phyloP scores from a whole-genome alignment of 2,329 filamentous ascomycete genomes.

The Ceratocystis alfenasii region DNA sequence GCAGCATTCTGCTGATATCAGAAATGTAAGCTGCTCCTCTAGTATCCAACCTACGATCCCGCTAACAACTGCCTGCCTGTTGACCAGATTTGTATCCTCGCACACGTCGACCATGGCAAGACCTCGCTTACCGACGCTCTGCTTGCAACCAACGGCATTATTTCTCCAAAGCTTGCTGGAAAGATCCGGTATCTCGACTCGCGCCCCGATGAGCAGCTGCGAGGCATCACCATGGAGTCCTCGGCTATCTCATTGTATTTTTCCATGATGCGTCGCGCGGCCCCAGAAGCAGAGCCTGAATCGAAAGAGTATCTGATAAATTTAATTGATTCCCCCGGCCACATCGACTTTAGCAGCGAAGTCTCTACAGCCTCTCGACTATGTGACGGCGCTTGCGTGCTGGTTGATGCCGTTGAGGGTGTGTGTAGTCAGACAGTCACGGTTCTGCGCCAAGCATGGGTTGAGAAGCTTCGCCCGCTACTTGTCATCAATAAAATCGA shows the following conservation, averaged over 20 bases:
- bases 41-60: neutral
- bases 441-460: constrained; percentile 87
- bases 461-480: constrained; percentile 85
- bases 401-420: constrained; percentile 94
- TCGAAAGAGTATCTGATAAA: constrained; percentile 92
- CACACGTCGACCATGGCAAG: constrained; percentile 97
- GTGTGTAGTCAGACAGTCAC: constrained; percentile 98
- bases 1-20: constrained; percentile 72
- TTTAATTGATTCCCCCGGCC: constrained; percentile 91
- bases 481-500: constrained; percentile 99
- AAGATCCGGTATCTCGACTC: constrained; percentile 98
- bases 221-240: constrained; percentile 99
- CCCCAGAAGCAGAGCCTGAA: constrained; percentile 55
- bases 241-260: constrained; percentile 96
- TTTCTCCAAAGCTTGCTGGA: constrained; percentile 90
- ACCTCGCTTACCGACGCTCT: constrained; percentile 93
- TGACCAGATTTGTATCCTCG: constrained; percentile 76
- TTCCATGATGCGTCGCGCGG: constrained; percentile 67
- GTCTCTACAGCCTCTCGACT: constrained; percentile 90
- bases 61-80: constrained; percentile 20
- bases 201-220: constrained; percentile 83
- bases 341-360: constrained; percentile 98
- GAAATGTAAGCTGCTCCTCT: constrained; percentile 56
- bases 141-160: constrained; percentile 97
- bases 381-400: constrained; percentile 85